Evolutionary conservation across 352 stramenopile genomes (phyloP), one percentile per base, ranked within the genome.

Genomic region (Pythium apleroticum): DNA sequence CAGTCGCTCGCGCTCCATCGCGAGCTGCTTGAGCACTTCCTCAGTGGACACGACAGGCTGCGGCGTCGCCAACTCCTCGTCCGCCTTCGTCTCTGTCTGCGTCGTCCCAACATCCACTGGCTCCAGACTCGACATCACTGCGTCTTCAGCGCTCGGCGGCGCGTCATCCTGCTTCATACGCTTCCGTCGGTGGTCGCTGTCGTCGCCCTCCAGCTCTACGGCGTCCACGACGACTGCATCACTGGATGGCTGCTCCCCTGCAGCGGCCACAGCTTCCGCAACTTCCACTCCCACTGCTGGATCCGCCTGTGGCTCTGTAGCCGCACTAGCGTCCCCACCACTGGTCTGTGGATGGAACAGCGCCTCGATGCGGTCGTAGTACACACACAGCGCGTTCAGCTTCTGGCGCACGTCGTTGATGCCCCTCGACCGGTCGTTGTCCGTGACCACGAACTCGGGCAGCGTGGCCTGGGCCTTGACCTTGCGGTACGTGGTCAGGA

Each of bases 401-500:
- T 77, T 77, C 37, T 65, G 65, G 4, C 11, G 3, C 4, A 52
- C 11, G 5, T 53, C 48, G 11, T 33, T 65, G 30, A 73, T 67
- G 22, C 71, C 67, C 3, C 63, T 43, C 39, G 61, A 50, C 14
- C 57, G 67, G 35, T 73, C 60, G 35, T 60, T 68, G 30, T 66
- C 54, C 48, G 68, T 50, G 27, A 73, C 14, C 28, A 52, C 55
- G 7, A 74, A 72, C 11, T 70, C 61, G 0, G 49, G 17, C 12
- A 64, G 62, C 39, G 52, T 25, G 2, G 60, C 43, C 27, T 61
- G 56, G 11, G 66, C 37, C 43, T 75, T 78, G 27, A 71, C 69
- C 45, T 81, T 79, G 22, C 68, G 56, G 62, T 79, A 85, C 25
- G 66, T 73, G 17, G 70, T 66, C 63, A 89, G 64, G 52, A 86